phyloP scores from a whole-genome alignment of 805 yeast species.

The Schwanniomyces sp. region DNA sequence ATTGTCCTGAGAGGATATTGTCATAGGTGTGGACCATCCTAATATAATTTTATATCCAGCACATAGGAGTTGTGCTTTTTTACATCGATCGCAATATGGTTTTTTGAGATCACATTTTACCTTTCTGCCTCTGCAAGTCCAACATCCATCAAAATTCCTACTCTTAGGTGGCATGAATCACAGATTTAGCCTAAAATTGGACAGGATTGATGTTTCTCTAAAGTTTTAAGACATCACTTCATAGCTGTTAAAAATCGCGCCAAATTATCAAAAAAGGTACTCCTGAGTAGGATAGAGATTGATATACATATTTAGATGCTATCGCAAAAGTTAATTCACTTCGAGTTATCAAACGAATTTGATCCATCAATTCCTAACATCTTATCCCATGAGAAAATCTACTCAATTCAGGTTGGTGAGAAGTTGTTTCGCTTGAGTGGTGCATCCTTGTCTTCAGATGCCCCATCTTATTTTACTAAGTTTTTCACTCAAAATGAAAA shows the following conservation, averaged over 20 bases:
- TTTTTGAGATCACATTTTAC: constrained; percentile 51
- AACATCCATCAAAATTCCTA: constrained; percentile 51
- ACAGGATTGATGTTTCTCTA: not conserved
- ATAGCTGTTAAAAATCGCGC: not conserved
- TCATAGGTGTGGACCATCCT: constrained; percentile 45
- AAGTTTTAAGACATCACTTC: not conserved
- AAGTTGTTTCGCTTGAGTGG: constrained; percentile 68
- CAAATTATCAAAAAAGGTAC: too few relatives aligned
- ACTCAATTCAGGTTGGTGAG: constrained; percentile 68
- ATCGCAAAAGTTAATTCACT: not conserved
- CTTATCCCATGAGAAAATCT: constrained; percentile 70
- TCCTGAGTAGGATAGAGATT: too few relatives aligned
- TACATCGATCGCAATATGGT: constrained; percentile 49
- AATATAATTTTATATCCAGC: constrained; percentile 50
- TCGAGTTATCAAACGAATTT: constrained; percentile 22
- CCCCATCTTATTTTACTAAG: constrained; percentile 83
- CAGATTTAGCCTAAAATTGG: not conserved
- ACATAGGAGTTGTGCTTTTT: constrained; percentile 44
- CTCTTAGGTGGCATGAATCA: constrained; percentile 20
- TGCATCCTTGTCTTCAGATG: constrained; percentile 81
- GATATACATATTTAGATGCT: not conserved
- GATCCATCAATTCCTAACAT: constrained; percentile 48
- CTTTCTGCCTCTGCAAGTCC: constrained; percentile 54
- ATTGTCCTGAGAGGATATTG: constrained; percentile 20
- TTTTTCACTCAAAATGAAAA: constrained; percentile 51